Conservation (phyloP, 805 yeast genomes). For the Wickerhamiella lipophila region DNA sequence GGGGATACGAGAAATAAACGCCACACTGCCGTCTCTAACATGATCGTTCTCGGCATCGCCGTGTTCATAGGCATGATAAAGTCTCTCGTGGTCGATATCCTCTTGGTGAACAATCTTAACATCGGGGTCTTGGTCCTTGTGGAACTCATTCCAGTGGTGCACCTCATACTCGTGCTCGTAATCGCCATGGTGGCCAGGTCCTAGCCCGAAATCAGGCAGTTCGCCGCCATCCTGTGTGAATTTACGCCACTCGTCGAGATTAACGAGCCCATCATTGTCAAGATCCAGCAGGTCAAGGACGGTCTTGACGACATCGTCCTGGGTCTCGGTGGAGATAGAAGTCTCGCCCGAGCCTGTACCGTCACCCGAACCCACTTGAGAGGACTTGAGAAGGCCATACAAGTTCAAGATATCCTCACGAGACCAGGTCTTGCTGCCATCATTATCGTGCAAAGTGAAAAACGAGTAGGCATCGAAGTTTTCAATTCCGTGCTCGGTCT, state of each 20-base stretch:
- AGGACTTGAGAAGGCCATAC: slow-evolving; percentile 65
- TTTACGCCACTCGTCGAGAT: slow-evolving; percentile 55
- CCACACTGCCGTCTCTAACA: slow-evolving; percentile 21
- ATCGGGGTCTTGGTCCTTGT: slow-evolving; percentile 61
- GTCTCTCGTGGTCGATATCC: slow-evolving; percentile 74
- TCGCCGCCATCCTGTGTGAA: slow-evolving; percentile 51
- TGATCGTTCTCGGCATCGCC: slow-evolving; percentile 37
- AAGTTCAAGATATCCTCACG: slow-evolving; percentile 61
- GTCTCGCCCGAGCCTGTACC: slow-evolving; percentile 76
- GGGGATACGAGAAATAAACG: slow-evolving; percentile 19
- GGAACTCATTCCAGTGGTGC: slow-evolving; percentile 75
- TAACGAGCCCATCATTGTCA: slow-evolving; percentile 50
- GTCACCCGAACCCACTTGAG: slow-evolving; percentile 74
- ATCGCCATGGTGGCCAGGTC: slow-evolving; percentile 89
- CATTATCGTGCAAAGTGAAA: slow-evolving; percentile 64
- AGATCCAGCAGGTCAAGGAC: slow-evolving; percentile 52
- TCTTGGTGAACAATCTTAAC: slow-evolving; percentile 71
- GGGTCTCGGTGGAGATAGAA: slow-evolving; percentile 43
- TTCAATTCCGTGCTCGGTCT: slow-evolving; percentile 70
- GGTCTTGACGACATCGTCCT: slow-evolving; percentile 40
- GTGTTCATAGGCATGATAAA: slow-evolving; percentile 77
- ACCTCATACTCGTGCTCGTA: slow-evolving; percentile 88
- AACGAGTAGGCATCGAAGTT: slow-evolving; percentile 61
- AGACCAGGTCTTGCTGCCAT: slow-evolving; percentile 41
- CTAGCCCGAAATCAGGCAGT: slow-evolving; percentile 85